These are phyloP conservation scores for Plasmodium cynomolgi DNA, from an alignment of 169 alveolate genomes.

Conservation along the genomic window DNA sequence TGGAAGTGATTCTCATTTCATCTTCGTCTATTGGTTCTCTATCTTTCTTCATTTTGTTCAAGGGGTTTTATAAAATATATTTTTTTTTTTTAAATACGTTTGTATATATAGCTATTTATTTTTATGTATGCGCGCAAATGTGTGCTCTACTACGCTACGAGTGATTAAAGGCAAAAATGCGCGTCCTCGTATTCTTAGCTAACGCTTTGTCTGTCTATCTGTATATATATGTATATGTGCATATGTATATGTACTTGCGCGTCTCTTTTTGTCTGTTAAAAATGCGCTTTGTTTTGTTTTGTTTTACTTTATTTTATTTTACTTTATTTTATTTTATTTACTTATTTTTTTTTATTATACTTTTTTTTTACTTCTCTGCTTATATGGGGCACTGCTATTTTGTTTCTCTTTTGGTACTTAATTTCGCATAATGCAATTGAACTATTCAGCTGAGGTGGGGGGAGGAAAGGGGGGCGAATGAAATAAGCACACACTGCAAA, in stretches of 20 bases:
- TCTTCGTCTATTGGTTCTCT: slow-evolving; percentile 84
- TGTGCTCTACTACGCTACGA: not conserved
- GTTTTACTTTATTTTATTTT: too few relatives aligned
- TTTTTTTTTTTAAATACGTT: slow-evolving; percentile 66
- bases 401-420: not conserved
- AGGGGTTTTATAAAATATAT: slow-evolving; percentile 20
- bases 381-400: not conserved
- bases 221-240: not conserved
- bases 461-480: not conserved
- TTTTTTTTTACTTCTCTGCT: not conserved
- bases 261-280: not conserved
- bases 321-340: not conserved
- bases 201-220: not conserved
- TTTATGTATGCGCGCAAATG: not conserved
- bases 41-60: slow-evolving; percentile 78
- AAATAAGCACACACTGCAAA: not conserved
- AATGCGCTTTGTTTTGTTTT: not conserved
- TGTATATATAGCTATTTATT: not conserved
- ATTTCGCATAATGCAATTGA: not conserved
- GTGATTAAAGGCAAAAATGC: not conserved
- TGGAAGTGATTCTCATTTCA: slow-evolving; percentile 89
- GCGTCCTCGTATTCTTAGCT: not conserved
- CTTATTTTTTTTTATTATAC: too few relatives aligned
- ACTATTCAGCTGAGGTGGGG: not conserved
- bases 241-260: not conserved